Conservation (phyloP, 169 alveolate genomes). For the Eimeria necatrix region DNA sequence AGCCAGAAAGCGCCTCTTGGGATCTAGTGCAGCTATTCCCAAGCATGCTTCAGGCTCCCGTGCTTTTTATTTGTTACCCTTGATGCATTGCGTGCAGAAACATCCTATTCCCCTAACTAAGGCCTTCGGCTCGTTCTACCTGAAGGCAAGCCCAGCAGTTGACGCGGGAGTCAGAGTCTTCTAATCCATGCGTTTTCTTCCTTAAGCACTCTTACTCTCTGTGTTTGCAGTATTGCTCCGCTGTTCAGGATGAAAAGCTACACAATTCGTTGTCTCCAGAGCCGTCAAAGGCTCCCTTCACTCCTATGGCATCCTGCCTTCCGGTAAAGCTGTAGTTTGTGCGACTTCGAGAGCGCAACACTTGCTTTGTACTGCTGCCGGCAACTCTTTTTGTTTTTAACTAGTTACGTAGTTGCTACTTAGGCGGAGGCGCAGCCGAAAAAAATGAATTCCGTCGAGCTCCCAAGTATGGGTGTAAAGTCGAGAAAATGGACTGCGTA, state of each 20-base stretch:
- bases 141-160: not conserved
- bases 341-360: not conserved
- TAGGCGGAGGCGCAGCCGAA: no score
- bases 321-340: not conserved
- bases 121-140: constrained; percentile 23
- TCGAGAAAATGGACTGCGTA: not conserved
- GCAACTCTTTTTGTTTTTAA: no score
- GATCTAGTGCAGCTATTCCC: not conserved
- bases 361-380: no score
- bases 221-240: no score
- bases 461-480: no score
- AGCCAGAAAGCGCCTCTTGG: not conserved
- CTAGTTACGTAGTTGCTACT: no score
- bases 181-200: not conserved
- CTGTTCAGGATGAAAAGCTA: constrained; percentile 14
- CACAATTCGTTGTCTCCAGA: not conserved
- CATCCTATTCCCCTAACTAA: not conserved
- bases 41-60: not conserved
- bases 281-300: not conserved
- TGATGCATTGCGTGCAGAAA: not conserved
- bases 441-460: no score
- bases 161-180: not conserved
- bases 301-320: not conserved
- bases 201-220: no score
- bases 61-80: not conserved